A percentile compares a stretch with the other conserved stretches of the same genome.
Conservation (phyloP, 805 yeast species). For the Hanseniaspora clermontiae region DNA sequence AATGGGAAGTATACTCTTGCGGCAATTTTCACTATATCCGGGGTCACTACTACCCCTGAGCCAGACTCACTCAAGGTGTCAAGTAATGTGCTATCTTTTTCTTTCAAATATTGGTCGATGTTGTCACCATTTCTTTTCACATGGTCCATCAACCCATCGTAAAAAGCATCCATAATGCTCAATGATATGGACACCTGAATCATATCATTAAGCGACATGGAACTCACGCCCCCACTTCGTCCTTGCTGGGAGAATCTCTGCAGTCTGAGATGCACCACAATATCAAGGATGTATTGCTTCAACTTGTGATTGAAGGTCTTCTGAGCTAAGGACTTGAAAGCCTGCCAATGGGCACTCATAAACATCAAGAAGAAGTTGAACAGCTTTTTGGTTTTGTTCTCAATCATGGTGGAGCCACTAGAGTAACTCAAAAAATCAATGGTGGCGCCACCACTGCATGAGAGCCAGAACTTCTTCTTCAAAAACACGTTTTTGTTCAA, state of each 20-base stretch:
- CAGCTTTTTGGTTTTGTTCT: not conserved
- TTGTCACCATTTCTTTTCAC: not conserved
- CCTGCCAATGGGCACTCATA: not conserved
- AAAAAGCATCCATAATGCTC: conserved; percentile 24
- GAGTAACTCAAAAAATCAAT: not conserved
- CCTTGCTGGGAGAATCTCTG: conserved; percentile 38
- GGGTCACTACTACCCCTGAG: conserved; percentile 35
- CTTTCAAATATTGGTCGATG: not conserved
- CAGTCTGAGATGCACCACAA: conserved; percentile 41
- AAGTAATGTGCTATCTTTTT: not conserved
- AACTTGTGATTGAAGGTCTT: conserved; percentile 33
- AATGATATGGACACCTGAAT: conserved; percentile 31
- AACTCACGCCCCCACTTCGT: conserved; percentile 38
- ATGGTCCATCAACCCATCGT: not conserved
- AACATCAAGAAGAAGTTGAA: not conserved
- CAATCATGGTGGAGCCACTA: not conserved
- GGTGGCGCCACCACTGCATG: not conserved
- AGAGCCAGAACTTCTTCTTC: conserved; percentile 11
- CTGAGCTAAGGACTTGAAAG: not conserved
- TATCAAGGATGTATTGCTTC: conserved; percentile 45
- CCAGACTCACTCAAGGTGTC: not conserved
- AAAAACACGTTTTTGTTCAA: conserved; percentile 5
- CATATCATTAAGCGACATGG: conserved; percentile 36
- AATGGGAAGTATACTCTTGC: conserved; percentile 39
- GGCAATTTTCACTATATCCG: conserved; percentile 39